Evolutionary conservation across 108 stramenopile species (phyloP), one percentile per base, ranked within the genome.

Genomic region (Fragilariopsis cylindrus): DNA sequence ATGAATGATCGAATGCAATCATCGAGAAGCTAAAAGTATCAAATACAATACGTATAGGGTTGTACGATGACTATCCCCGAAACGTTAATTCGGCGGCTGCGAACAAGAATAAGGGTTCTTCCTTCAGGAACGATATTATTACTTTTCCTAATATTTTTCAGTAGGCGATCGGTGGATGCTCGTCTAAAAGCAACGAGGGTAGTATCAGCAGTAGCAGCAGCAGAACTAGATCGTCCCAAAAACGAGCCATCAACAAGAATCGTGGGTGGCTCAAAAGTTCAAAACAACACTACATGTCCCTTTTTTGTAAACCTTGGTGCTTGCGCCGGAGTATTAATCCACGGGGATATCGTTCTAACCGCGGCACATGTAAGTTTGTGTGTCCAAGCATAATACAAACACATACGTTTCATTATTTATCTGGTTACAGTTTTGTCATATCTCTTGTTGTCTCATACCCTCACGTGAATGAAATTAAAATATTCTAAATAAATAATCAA

Each of bases 261-360:
- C 41, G 73, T 79, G 15, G 78, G 78, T 19, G 78, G 78, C 15
- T 16, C 47, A 41, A 39, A 60, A 16, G 68, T 64, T 5, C 67
- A 66, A 48, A 63, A 8, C 12, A 42, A 6, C 6, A 8, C 2
- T 4, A 55, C 66, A 18, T 77, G 42, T 55, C 78, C 78, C 21
- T 79, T 60, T 66, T 79, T 74, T 67, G 57, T 71, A 8, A 41
- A 65, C 7, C 70, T 71, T 57, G 76, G 76, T 53, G 76, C 69
- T 5, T 77, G 76, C 47, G 69, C 68, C 5, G 76, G 55, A 43
- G 48, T 70, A 3, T 41, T 77, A 13, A 71, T 77, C 43, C 70
- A 77, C 58, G 41, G 45, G 11, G 76, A 77, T 48, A 62, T 77
- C 4, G 70, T 48, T 53, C 70, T 77, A 4, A 58, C 70, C 16